Base-by-base conservation (phyloP, 495 filamentous ascomycete genomes). In the Penicillium fimorum region DNA sequence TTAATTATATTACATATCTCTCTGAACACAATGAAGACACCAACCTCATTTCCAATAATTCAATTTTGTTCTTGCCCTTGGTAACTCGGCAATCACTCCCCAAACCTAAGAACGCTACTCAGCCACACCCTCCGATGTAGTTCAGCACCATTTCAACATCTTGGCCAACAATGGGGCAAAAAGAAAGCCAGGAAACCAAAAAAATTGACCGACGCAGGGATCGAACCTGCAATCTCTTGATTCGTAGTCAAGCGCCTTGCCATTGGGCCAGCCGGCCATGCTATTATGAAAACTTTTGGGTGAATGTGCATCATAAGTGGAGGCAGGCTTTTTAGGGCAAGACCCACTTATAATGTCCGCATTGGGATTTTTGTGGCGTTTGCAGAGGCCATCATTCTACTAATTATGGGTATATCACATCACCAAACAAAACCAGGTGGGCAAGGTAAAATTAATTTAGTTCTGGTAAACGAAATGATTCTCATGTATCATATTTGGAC, bases 201-300 rank as follows among this genome's bases (percentile, higher is more conserved):
- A 40, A 62, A 68, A 67, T 62, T 74, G 72, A 75, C 74, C 70
- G 69, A 76, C 68, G 73, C 73, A 70, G 74, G 70, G 67, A 60
- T 73, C 66, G 65, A 70, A 67, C 73, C 72, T 76, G 74, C 73
- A 81, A 82, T 82, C 79, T 82, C 76, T 82, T 82, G 79, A 82
- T 82, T 82, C 82, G 82, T 85, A 85, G 82, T 85, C 82, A 85
- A 85, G 80, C 82, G 82, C 82, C 82, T 85, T 85, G 78, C 82
- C 82, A 85, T 85, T 85, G 79, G 79, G 80, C 81, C 78, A 84
- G 75, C 75, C 66, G 73, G 72, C 66, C 72, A 5, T n/a, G 25
- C 5, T 27, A 4, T 22, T 27, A 5, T 37, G 6, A 13, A 2
- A 7, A 7, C 0, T 15, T 7, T n/a, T 37, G 5, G 5, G 1